Evolutionary conservation across 345 rosid genomes (phyloP).

Genomic region (Salix suchowensis): DNA sequence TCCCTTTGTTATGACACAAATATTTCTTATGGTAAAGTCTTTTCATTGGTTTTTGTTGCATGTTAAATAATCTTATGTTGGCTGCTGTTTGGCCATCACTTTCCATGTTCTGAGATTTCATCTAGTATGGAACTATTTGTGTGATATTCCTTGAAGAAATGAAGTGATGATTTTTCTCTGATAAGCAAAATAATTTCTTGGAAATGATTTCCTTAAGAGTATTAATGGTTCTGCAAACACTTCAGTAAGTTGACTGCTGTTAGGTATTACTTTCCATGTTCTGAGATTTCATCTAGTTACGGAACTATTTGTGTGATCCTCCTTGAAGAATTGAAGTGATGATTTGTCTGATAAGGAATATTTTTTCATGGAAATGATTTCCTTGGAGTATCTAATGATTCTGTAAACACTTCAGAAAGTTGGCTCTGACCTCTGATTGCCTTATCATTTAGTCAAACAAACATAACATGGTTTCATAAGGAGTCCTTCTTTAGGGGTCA

Average conservation of each 20-base stretch:
- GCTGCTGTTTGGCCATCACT: not conserved
- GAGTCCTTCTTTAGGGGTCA: not conserved
- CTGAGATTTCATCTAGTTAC: not conserved
- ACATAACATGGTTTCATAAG: not conserved
- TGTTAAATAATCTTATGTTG: not conserved
- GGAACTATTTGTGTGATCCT: too few relatives aligned
- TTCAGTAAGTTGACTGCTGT: not conserved
- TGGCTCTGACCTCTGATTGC: not conserved
- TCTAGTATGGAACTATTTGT: too few relatives aligned
- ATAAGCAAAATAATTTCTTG: too few relatives aligned
- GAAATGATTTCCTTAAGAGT: too few relatives aligned
- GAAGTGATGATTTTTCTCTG: too few relatives aligned
- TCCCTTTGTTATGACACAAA: constrained; percentile 26
- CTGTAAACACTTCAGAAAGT: not conserved
- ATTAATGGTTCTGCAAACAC: too few relatives aligned
- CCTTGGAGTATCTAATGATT: not conserved
- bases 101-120: not conserved
- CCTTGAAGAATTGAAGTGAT: too few relatives aligned
- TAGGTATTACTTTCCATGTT: not conserved
- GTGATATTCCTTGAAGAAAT: too few relatives aligned
- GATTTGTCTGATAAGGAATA: too few relatives aligned
- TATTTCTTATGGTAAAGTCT: constrained; percentile 51
- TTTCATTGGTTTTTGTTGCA: constrained; percentile 30
- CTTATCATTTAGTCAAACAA: not conserved
- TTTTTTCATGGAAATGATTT: too few relatives aligned